phyloP scores from a whole-genome alignment of 371 early-diverging fungal genomes.

The Rhizopus microsporus region DNA sequence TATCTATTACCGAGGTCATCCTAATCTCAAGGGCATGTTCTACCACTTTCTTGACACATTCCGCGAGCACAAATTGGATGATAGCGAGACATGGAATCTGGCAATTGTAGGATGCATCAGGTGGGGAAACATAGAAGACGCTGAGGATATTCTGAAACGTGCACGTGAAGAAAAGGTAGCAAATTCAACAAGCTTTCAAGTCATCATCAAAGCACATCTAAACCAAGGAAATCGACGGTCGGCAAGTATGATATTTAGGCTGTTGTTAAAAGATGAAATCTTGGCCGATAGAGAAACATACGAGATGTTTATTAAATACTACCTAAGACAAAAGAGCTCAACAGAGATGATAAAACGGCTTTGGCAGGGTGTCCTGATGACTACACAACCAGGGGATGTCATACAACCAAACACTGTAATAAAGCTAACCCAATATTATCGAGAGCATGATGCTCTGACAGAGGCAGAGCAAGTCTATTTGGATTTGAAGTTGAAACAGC shows the following conservation, averaged over 20 bases:
- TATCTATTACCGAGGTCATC: constrained; percentile 15
- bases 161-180: constrained; percentile 8
- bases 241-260: constrained; percentile 14
- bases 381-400: neutral
- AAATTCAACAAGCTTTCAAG: constrained; percentile 2
- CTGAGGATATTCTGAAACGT: constrained; percentile 8
- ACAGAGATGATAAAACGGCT: constrained; percentile 12
- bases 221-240: constrained; percentile 3
- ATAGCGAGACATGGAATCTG: constrained; percentile 11
- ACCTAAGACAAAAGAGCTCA: constrained; percentile 5
- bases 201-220: constrained; percentile 15
- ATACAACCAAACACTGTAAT: constrained; percentile 1
- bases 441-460: constrained; percentile 2
- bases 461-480: constrained; percentile 26
- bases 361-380: constrained; percentile 26
- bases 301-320: constrained; percentile 15
- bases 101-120: constrained; percentile 17
- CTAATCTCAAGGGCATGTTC: constrained; percentile 13
- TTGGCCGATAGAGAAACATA: constrained; percentile 8
- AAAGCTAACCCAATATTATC: constrained; percentile 6
- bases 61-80: neutral
- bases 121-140: constrained; percentile 1
- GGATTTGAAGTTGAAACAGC: constrained; percentile 17
- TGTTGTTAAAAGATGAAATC: constrained; percentile 13
- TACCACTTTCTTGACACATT: neutral